Evolutionary conservation across 2,329 filamentous ascomycete genomes (phyloP).

Genomic region (Fonsecaea pugnacius): DNA sequence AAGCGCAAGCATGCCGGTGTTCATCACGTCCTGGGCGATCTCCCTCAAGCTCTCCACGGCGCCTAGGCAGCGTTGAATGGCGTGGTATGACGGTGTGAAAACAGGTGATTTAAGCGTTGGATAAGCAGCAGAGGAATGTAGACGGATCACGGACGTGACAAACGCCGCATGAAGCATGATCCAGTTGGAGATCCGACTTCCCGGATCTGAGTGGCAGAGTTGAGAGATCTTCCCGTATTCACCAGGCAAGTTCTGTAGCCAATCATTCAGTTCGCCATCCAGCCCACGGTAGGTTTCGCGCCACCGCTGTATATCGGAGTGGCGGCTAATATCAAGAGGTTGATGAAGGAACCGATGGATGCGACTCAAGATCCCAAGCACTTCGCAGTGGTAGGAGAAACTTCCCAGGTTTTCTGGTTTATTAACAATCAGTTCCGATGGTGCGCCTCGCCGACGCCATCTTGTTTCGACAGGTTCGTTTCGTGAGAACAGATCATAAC

Average conservation of each 20-base stretch:
- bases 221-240: constrained; percentile 85
- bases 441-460: constrained; percentile 66
- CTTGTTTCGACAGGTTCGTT: constrained; percentile 83
- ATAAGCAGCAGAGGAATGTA: constrained; percentile 91
- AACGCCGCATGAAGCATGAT: constrained; percentile 91
- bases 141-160: constrained; percentile 85
- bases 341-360: constrained; percentile 88
- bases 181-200: constrained; percentile 61
- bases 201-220: constrained; percentile 66
- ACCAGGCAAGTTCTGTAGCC: constrained; percentile 80
- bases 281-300: constrained; percentile 84
- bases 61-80: constrained; percentile 78
- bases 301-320: constrained; percentile 86
- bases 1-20: constrained; percentile 74
- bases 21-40: constrained; percentile 76
- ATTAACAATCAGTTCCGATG: constrained; percentile 41
- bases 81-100: constrained; percentile 83
- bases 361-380: constrained; percentile 83
- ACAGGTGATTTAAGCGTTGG: constrained; percentile 86
- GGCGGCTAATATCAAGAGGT: constrained; percentile 82
- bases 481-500: constrained; percentile 81
- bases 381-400: constrained; percentile 89
- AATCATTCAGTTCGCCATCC: constrained; percentile 75
- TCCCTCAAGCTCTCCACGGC: constrained; percentile 83
- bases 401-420: constrained; percentile 81